Base-by-base conservation (phyloP, 208 protist species). In the Trypanosoma platydactyli region DNA sequence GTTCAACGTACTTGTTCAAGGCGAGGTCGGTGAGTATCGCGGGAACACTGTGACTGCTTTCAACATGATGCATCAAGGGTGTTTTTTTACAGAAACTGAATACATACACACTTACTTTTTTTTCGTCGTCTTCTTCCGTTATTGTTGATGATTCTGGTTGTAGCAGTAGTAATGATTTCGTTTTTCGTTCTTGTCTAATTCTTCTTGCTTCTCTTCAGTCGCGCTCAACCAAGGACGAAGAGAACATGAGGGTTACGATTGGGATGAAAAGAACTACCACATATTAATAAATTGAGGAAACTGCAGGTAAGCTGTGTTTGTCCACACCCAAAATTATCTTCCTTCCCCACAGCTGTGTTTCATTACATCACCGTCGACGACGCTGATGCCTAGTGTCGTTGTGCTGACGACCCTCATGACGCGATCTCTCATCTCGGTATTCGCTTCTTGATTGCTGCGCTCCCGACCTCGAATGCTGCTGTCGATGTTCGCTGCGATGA, bases 1-100 rank as follows among this genome's bases (percentile, higher is more conserved):
- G 80, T 20, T 69, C 29, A 5, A 77, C 76, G 57, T 90, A 88
- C 25, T 22, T 45, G 13, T 86, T 70, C 13, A 90, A 49, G 25
- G 66, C 72, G 6, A 67, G 64, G 5, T 68, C 52, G 12, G 86
- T 92, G 20, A 87, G 52, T 5, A 84, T 44, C 18, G 45, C 61
- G 38, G 73, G 67, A 60, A 78, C 48, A 9, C 71, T 68, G 52
- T 84, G 73, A 2, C 63, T 64, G n/a, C 52, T 46, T 2, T 50
- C 25, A 50, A 57, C 51, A 51, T 53, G 30, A 51, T 53, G 30
- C 65, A 65, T 53, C 25, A 27, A 18, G 15, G 45, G 3, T 3
- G 3, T 2, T 20, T 6, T 38, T 11, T 9, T 38, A 9, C 33
- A 38, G 9, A 11, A 9, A 38, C 33, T 9, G 9, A 9, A 38